Evolutionary conservation across 495 filamentous ascomycete species (phyloP).

Genomic region (Cercophora samala): DNA sequence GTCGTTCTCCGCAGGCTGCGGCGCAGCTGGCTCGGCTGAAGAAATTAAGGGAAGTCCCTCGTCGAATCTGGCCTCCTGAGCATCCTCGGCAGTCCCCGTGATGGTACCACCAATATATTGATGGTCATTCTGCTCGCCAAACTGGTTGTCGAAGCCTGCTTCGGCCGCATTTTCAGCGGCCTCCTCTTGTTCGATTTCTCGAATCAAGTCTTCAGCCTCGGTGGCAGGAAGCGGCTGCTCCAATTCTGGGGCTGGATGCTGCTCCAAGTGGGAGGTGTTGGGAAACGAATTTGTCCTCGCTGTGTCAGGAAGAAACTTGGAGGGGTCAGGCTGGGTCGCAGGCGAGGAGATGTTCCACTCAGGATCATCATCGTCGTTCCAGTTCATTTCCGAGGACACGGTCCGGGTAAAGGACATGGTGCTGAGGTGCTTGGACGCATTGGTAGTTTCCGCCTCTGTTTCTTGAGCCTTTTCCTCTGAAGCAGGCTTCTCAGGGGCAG

Average conservation of each 20-base stretch:
- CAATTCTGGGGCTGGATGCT: conserved; percentile 29
- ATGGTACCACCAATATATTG: conserved; percentile 40
- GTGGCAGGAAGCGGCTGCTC: conserved; percentile 22
- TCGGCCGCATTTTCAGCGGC: conserved; percentile 15
- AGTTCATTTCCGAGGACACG: conserved; percentile 51
- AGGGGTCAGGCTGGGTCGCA: conserved; percentile 50
- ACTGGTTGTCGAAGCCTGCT: conserved; percentile 26
- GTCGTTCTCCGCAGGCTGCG: conserved; percentile 10
- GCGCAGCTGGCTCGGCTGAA: conserved; percentile 8
- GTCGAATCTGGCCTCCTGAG: conserved; percentile 51
- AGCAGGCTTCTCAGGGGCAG: conserved; percentile 22
- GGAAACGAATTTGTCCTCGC: conserved; percentile 65
- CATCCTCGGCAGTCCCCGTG: conserved; percentile 35
- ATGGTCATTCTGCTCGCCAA: conserved; percentile 26
- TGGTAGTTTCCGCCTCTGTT: conserved; percentile 27
- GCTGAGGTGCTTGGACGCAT: conserved; percentile 46
- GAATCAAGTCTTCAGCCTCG: conserved; percentile 23
- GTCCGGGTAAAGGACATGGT: conserved; percentile 54
- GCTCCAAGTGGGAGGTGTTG: conserved; percentile 42
- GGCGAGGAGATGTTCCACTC: conserved; percentile 46
- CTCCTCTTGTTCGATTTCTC: conserved; percentile 38
- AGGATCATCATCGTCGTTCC: conserved; percentile 47
- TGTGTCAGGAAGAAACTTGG: conserved; percentile 51
- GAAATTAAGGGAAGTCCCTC: conserved; percentile 59
- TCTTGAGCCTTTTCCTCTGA: conserved; percentile 11